These are phyloP conservation scores for Sclerotiophoma versabilis DNA, from an alignment of 2,329 filamentous ascomycete genomes.

Conservation along the genomic window DNA sequence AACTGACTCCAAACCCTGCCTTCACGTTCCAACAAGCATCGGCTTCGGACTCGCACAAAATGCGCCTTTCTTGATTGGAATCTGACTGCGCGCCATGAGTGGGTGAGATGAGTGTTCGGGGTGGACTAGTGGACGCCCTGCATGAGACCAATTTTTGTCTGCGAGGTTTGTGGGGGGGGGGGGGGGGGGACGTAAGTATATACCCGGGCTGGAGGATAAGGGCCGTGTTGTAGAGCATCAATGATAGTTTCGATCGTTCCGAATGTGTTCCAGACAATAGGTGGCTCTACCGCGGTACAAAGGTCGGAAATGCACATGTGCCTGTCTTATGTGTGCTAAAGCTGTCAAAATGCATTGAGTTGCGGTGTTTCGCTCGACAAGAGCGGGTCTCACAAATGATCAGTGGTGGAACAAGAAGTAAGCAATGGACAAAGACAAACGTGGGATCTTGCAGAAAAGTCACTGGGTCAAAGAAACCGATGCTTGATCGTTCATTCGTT, in stretches of 20 bases:
- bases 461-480: neutral
- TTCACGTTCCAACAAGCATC: slow-evolving; percentile 15
- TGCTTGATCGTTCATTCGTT: slow-evolving; percentile 15
- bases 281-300: too few species aligned
- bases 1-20: neutral
- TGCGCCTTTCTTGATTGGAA: too few species aligned
- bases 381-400: too few species aligned
- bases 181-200: too few species aligned
- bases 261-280: too few species aligned
- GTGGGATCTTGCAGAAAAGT: too few species aligned
- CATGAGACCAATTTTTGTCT: neutral
- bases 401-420: neutral
- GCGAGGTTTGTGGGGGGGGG: too few species aligned
- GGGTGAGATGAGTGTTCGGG: neutral
- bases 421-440: neutral
- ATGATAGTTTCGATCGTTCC: too few species aligned
- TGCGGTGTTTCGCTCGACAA: neutral
- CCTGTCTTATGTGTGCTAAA: too few species aligned
- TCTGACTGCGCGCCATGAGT: slow-evolving; percentile 4
- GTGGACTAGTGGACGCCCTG: slow-evolving; percentile 3
- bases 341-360: neutral
- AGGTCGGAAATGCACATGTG: too few species aligned
- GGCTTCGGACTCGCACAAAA: slow-evolving; percentile 1
- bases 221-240: too few species aligned
- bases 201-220: too few species aligned